Evolutionary conservation across 1,139 yeast genomes (phyloP).

Genomic region (Protomyces arabidopsidicola): DNA sequence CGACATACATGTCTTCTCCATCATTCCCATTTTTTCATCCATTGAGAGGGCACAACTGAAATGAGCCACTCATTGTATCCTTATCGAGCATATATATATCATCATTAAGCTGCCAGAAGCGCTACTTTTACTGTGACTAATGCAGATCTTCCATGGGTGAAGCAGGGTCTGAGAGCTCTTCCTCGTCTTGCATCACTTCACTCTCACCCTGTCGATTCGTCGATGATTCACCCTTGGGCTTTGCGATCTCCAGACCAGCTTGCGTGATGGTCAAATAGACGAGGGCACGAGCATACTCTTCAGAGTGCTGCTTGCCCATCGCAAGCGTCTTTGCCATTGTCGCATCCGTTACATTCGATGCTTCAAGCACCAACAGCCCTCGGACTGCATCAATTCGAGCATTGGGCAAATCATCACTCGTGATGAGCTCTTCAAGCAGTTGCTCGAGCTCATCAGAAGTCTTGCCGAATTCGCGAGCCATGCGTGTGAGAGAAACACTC

Average conservation of each 20-base stretch:
- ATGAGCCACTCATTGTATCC: background rate
- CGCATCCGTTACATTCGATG: background rate
- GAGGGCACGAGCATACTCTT: conserved; percentile 3
- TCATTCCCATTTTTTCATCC: too few species aligned
- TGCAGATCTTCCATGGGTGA: background rate
- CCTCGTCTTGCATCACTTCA: background rate
- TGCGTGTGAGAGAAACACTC: conserved; percentile 30
- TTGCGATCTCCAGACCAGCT: conserved; percentile 5
- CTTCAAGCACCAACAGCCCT: conserved; percentile 1
- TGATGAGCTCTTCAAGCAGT: conserved; percentile 28
- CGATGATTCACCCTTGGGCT: background rate
- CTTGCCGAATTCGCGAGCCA: conserved; percentile 31
- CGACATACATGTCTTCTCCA: background rate
- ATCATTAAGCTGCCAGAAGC: background rate
- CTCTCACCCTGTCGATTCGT: background rate
- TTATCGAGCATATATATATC: background rate
- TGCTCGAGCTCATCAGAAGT: conserved; percentile 26
- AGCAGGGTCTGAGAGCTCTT: background rate
- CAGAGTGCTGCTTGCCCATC: conserved; percentile 2
- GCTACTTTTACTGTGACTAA: background rate
- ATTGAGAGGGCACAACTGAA: too few species aligned
- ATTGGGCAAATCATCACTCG: conserved; percentile 23
- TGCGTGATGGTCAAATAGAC: conserved; percentile 2
- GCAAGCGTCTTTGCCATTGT: background rate
- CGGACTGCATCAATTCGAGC: conserved; percentile 5